Percentiles rank a stretch among this genome's conserved stretches.
Evolutionary conservation across 2,329 filamentous ascomycete species (phyloP).

Genomic region (Lecanosticta acicola): DNA sequence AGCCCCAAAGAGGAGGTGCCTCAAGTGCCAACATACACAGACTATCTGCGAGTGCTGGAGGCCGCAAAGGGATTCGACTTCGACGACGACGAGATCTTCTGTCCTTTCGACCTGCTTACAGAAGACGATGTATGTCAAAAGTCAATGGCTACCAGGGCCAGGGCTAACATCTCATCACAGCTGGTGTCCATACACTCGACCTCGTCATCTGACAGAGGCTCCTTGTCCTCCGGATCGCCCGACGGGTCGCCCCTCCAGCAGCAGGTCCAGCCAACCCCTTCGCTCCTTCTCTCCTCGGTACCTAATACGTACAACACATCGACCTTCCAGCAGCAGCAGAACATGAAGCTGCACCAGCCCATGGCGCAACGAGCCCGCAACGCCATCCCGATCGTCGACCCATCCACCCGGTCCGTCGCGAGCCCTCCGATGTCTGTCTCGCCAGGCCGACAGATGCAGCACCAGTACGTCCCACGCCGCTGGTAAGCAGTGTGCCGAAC

Average conservation of each 20-base stretch:
- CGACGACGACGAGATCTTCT: slow-evolving; percentile 94
- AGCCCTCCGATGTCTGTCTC: slow-evolving; percentile 75
- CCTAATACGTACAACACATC: slow-evolving; percentile 43
- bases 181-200: slow-evolving; percentile 81
- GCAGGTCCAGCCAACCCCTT: slow-evolving; percentile 64
- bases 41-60: slow-evolving; percentile 84
- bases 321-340: slow-evolving; percentile 55
- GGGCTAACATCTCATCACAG: slow-evolving; percentile 47
- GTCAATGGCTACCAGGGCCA: slow-evolving; percentile 14
- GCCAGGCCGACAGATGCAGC: slow-evolving; percentile 58
- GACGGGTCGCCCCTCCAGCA: slow-evolving; percentile 87
- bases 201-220: slow-evolving; percentile 83
- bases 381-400: slow-evolving; percentile 96
- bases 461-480: slow-evolving; percentile 45
- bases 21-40: slow-evolving; percentile 67
- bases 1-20: slow-evolving; percentile 83
- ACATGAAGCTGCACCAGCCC: slow-evolving; percentile 85
- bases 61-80: slow-evolving; percentile 89
- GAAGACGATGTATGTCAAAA: slow-evolving; percentile 72
- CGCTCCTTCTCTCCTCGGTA: slow-evolving; percentile 63
- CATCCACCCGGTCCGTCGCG: slow-evolving; percentile 81
- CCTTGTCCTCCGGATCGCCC: slow-evolving; percentile 88
- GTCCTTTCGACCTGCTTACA: slow-evolving; percentile 76
- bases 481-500: slow-evolving; percentile 35
- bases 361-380: slow-evolving; percentile 84